phyloP scores from a whole-genome alignment of 2,329 filamentous ascomycete genomes.

The Stromatinia cepivora region DNA sequence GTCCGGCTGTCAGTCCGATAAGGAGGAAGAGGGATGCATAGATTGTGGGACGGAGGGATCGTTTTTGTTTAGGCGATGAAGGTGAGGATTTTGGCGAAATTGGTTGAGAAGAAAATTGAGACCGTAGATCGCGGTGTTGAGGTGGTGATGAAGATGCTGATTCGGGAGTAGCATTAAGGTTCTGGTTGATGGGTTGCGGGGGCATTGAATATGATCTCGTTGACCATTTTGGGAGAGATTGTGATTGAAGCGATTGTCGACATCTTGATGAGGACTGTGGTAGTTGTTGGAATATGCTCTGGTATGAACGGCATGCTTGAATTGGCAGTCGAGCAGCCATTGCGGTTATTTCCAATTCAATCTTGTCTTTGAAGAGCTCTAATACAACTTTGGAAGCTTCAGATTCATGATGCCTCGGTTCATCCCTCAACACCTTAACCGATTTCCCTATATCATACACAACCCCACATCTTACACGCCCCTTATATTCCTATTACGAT shows the following conservation, averaged over 20 bases:
- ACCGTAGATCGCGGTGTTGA: conserved; percentile 32
- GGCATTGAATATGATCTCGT: conserved; percentile 16
- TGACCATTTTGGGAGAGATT: conserved; percentile 6
- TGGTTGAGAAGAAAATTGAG: conserved; percentile 33
- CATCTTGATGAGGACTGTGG: not conserved
- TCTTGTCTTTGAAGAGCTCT: not conserved
- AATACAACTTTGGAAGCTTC: conserved; percentile 1
- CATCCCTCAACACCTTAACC: too few species aligned
- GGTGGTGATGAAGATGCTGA: not conserved
- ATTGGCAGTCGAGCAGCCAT: conserved; percentile 6
- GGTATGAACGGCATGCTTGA: not conserved
- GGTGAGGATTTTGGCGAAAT: not conserved
- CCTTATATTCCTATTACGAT: too few species aligned
- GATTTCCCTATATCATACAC: too few species aligned
- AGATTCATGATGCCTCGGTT: conserved; percentile 4
- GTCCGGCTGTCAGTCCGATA: conserved; percentile 46
- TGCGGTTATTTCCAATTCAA: not conserved
- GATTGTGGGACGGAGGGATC: conserved; percentile 38
- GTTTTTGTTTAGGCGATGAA: conserved; percentile 29
- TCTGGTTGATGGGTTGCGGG: conserved; percentile 2
- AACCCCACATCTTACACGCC: too few species aligned
- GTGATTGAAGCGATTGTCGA: not conserved
- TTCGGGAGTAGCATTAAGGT: conserved; percentile 2
- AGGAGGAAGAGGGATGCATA: conserved; percentile 44
- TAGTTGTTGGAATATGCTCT: not conserved